Conservation (phyloP, 345 rosid species). For the Citrus hindsii region DNA sequence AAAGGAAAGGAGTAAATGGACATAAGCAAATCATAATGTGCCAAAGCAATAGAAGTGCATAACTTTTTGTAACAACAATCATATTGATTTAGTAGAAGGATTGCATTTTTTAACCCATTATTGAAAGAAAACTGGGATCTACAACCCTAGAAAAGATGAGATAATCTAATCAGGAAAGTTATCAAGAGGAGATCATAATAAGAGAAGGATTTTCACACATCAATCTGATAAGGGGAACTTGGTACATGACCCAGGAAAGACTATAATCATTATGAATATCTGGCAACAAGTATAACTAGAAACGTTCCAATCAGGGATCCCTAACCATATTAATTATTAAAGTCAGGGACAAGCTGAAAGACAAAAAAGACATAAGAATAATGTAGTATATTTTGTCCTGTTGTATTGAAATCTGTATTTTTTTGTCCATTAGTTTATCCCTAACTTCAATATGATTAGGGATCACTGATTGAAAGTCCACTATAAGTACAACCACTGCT, state of each 20-base stretch:
- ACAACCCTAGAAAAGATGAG: background rate
- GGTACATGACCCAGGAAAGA: background rate
- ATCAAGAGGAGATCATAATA: background rate
- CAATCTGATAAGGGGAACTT: background rate
- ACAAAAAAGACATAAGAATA: no score
- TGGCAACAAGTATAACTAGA: no score
- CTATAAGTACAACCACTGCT: background rate
- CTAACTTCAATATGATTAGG: no score
- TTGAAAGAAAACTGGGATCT: background rate
- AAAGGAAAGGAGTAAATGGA: conserved; percentile 2
- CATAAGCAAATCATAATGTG: background rate
- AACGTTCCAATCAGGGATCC: no score
- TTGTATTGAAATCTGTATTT: no score
- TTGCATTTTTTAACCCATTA: background rate
- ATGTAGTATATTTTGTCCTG: no score
- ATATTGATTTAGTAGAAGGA: background rate
- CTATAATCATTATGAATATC: background rate
- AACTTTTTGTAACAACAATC: background rate
- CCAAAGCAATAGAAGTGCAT: background rate
- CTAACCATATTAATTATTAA: no score
- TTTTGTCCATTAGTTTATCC: no score
- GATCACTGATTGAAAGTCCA: no score
- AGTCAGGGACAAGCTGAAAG: no score
- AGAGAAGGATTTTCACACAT: background rate
- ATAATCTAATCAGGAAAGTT: background rate